Percentiles rank a stretch among this genome's conserved stretches.
Evolutionary conservation across 2,329 filamentous ascomycete species (phyloP).

Genomic region (Pyrenophora graminea): DNA sequence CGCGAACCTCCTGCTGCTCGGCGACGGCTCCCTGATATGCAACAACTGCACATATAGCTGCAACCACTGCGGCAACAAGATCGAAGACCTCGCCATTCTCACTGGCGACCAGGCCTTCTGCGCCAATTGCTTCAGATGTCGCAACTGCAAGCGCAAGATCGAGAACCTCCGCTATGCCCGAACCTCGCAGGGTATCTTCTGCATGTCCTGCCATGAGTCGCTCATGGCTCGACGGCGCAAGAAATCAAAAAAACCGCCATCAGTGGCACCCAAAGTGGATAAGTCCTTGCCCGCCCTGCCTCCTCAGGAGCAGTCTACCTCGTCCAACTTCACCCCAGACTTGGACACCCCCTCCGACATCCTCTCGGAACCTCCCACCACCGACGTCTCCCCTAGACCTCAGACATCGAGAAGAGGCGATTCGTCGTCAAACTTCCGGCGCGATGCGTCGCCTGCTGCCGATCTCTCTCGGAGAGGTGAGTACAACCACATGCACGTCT

Average conservation of each 20-base stretch:
- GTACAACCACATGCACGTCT: background rate
- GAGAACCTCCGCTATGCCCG: constrained; percentile 97
- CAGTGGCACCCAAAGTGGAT: constrained; percentile 68
- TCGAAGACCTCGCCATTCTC: constrained; percentile 95
- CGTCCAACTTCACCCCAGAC: constrained; percentile 60
- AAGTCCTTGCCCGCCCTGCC: constrained; percentile 93
- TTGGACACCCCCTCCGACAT: constrained; percentile 62
- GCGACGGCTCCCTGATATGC: constrained; percentile 97
- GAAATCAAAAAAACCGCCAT: constrained; percentile 65
- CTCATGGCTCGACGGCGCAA: constrained; percentile 92
- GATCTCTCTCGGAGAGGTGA: constrained; percentile 44
- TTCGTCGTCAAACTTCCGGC: constrained; percentile 44
- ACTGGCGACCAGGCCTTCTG: constrained; percentile 98
- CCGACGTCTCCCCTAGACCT: constrained; percentile 67
- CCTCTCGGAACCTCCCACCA: constrained; percentile 67
- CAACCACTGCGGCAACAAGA: constrained; percentile 94
- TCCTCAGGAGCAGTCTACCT: constrained; percentile 62
- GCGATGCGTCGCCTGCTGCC: constrained; percentile 44
- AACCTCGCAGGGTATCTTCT: constrained; percentile 98
- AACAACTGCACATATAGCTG: constrained; percentile 99
- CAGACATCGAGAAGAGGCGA: constrained; percentile 41
- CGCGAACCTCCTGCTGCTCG: constrained; percentile 93
- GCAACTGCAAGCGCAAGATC: constrained; percentile 98
- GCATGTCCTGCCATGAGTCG: constrained; percentile 98
- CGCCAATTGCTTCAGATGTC: constrained; percentile 92